Evolutionary conservation across 225 moss, liverwort and hornwort species (phyloP).

Genomic region (Straminergon stramineum): DNA sequence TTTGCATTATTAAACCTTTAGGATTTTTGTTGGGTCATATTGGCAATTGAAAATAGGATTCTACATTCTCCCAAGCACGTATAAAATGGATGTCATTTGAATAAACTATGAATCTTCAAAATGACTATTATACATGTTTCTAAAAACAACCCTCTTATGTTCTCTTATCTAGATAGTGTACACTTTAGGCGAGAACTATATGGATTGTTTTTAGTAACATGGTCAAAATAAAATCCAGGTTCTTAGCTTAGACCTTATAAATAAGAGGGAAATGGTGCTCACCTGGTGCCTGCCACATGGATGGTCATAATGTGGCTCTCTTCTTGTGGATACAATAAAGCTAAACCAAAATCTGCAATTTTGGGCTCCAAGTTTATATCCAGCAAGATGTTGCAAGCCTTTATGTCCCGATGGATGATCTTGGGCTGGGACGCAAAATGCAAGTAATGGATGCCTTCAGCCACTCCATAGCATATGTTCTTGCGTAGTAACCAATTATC

Average conservation of each 20-base stretch:
- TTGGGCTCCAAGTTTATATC: not conserved
- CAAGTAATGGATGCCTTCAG: not conserved
- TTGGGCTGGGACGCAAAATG: not conserved
- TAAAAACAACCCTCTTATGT: too few relatives aligned
- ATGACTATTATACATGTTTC: not conserved
- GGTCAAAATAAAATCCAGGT: not conserved
- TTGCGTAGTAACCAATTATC: not conserved
- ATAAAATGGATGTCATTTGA: not conserved
- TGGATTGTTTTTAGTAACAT: fast-evolving
- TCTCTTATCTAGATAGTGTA: fast-evolving
- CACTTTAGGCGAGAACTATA: fast-evolving
- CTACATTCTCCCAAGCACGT: not conserved
- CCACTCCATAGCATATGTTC: not conserved
- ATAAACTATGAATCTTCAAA: not conserved
- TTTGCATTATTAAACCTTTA: not conserved
- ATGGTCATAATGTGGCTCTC: not conserved
- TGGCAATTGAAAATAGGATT: not conserved
- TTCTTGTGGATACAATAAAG: not conserved
- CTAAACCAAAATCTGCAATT: not conserved
- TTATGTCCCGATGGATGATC: not conserved
- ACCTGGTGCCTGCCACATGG: not conserved
- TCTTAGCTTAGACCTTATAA: not conserved
- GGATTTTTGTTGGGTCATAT: not conserved
- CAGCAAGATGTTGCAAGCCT: not conserved
- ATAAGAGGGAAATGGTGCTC: not conserved